Evolutionary conservation across 2,329 filamentous ascomycete species (phyloP), one percentile per base, ranked within the genome.

Genomic region (Fusarium compactum): DNA sequence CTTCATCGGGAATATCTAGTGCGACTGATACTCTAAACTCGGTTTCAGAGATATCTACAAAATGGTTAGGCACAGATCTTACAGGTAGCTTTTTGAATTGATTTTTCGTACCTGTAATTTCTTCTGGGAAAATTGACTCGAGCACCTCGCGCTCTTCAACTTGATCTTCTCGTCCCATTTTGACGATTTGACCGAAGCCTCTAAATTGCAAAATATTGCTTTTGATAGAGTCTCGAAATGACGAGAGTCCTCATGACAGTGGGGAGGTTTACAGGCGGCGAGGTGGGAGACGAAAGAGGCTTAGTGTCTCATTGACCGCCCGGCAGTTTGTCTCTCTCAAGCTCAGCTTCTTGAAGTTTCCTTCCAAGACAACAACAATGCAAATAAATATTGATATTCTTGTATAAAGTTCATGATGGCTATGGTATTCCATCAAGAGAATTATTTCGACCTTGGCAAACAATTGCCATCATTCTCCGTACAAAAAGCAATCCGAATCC

Each of bases 71-170:
- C 43, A 53, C 30, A 34, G 43, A 48, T 34, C 57, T 16, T 52
- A n/a, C 18, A 52, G 57, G 14, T 38, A 24, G 47, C 22, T 15
- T 44, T 65, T 38, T 46, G 15, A 30, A 41, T 20, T 20, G 41
- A 8, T 20, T n/a, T 25, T 30, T 24, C 80, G 50, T 77, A 95
- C 94, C 92, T 87, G 91, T 95, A 74, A 99, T 97, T 83, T 99
- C 96, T 65, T 99, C 95, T 2, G 96, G 94, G 75, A 98, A 99
- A 78, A 99, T 99, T 66, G 95, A 98, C 78, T 97, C 94, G 79
- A 99, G 93, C 75, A 99, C 95, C 82, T 99, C 96, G 67, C 95
- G 91, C 87, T 99, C 96, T 83, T 99, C 96, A 72, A 91, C 84
- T 81, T 99, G 96, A 66, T 99, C 96, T 85, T 98, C 95, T 79